Base-by-base conservation (phyloP, 2,329 filamentous ascomycete genomes). In the Ophiostoma novo-ulmi region DNA sequence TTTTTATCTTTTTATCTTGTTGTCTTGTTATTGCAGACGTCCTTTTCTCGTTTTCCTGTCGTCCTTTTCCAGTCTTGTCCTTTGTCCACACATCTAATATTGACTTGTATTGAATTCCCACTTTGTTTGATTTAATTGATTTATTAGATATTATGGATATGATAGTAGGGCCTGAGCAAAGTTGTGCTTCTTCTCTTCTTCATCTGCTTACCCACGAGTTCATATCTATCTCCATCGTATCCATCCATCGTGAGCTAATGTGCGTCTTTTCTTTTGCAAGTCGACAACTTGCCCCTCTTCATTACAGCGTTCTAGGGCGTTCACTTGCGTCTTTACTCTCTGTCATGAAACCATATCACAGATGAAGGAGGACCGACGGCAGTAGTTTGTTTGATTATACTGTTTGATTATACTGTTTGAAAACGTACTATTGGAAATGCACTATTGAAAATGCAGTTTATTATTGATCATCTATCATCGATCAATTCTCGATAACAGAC, bases 201-300 rank as follows among this genome's bases (percentile, higher is more conserved):
- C 11, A 3, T 4, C 31, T 31, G 31, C 31, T 31, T 22, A 58
- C 5, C 52, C 52, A 31, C 44, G 44, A 48, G 44, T 58, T 20
- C 31, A 31, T 31, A 2, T 31, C 31, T 31, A 22, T 26, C n/a
- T 58, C 52, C 14, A 20, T 41, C 39, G 26, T 58, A 11, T 31
- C n/a, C n/a, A 26, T 58, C 52, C 52, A 58, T 58, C 52, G 52
- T 58, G 52, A 26, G 52, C 52, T 58, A 58, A 58, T 58, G 52
- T 22, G 52, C 52, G 52, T 58, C 52, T 58, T 58, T 58, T 58
- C 52, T 58, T 58, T 26, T 58, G 44, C 17, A 20, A 48, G 44
- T 48, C 44, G 44, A 48, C 44, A 58, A 10, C 52, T 17, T n/a
- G 52, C 52, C 52, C 22, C 52, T 58, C 52, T 58, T 58, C 52